phyloP scores from a whole-genome alignment of 2,329 filamentous ascomycete species.

The Penicillium concentricum region DNA sequence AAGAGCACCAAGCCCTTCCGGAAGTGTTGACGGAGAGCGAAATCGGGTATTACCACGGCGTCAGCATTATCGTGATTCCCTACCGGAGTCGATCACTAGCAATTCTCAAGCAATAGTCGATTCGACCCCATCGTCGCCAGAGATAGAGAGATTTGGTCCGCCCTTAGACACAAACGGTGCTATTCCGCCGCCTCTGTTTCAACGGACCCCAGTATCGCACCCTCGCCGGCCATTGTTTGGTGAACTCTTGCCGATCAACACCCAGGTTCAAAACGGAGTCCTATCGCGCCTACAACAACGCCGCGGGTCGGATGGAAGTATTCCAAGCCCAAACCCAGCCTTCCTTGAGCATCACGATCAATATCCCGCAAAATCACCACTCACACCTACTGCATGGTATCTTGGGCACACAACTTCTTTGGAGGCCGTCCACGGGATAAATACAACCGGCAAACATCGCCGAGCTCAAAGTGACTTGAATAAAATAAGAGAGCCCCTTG shows the following conservation, averaged over 20 bases:
- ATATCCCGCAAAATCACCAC: slow-evolving; percentile 54
- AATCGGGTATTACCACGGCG: slow-evolving; percentile 29
- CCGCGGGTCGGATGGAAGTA: slow-evolving; percentile 70
- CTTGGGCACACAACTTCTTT: slow-evolving; percentile 47
- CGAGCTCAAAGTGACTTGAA: slow-evolving; percentile 59
- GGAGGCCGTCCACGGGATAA: slow-evolving; percentile 39
- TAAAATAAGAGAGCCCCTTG: slow-evolving; percentile 31
- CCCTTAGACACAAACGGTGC: not conserved
- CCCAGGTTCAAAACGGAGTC: slow-evolving; percentile 58
- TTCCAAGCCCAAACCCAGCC: slow-evolving; percentile 53
- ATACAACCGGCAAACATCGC: slow-evolving; percentile 33
- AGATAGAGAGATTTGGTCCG: not conserved
- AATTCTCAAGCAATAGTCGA: slow-evolving; percentile 18
- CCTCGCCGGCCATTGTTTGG: slow-evolving; percentile 67
- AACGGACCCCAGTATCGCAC: slow-evolving; percentile 31
- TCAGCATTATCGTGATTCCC: slow-evolving; percentile 22
- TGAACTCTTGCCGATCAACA: slow-evolving; percentile 65
- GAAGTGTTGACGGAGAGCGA: slow-evolving; percentile 28
- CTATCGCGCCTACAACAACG: slow-evolving; percentile 53
- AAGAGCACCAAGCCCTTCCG: slow-evolving; percentile 36
- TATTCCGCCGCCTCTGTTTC: slow-evolving; percentile 20
- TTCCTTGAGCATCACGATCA: slow-evolving; percentile 39
- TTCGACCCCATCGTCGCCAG: slow-evolving; percentile 13
- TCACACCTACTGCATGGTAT: slow-evolving; percentile 69
- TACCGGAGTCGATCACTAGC: slow-evolving; percentile 10